Conservation (phyloP, 2,329 filamentous ascomycete species). For the Pyricularia grisea region DNA sequence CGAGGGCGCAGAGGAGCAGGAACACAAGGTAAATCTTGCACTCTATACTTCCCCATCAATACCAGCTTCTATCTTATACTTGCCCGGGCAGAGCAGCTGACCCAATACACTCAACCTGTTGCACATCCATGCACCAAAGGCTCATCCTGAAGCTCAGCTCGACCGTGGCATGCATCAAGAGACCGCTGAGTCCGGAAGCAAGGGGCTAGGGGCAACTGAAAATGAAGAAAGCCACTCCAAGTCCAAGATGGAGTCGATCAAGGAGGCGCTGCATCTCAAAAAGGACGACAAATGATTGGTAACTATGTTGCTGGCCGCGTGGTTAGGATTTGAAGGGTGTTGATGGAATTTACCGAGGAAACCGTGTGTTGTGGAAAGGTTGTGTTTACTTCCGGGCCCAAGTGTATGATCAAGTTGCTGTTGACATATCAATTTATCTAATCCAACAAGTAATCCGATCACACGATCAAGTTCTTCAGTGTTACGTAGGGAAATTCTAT, state of each 20-base stretch:
- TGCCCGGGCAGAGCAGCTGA: accelerated
- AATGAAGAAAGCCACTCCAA: background rate
- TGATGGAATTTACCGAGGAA: background rate
- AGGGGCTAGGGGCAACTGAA: background rate
- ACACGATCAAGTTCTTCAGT: too few species aligned
- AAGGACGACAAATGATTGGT: background rate
- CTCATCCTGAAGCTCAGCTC: background rate
- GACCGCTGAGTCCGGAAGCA: background rate
- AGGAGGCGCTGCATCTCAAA: conserved; percentile 2
- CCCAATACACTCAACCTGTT: background rate
- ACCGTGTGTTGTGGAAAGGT: background rate
- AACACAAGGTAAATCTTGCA: background rate
- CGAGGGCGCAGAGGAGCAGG: conserved; percentile 1
- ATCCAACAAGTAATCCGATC: background rate
- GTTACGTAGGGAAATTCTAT: too few species aligned
- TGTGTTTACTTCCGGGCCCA: background rate
- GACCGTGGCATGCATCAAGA: conserved; percentile 2
- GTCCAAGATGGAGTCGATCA: conserved; percentile 4
- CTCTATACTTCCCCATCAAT: too few species aligned
- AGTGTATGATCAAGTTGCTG: background rate
- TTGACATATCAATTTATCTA: background rate
- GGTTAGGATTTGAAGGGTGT: background rate
- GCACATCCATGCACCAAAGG: background rate
- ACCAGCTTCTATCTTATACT: too few species aligned
- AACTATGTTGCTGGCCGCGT: background rate